Conservation (phyloP, 176 grass and related monocot species). For the Oryza brachyantha region DNA sequence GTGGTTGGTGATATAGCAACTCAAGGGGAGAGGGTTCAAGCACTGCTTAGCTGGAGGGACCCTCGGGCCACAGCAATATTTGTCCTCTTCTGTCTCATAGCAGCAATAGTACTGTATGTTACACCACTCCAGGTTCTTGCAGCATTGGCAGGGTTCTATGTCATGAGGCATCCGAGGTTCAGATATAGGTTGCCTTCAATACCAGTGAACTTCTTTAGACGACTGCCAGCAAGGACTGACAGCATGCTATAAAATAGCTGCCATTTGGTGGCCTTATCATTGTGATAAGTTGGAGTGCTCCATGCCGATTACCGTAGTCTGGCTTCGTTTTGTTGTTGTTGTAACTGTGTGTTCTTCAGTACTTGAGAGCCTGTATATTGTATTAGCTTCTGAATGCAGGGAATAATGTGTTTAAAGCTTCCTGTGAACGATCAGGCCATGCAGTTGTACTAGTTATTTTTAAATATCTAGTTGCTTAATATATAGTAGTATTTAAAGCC, state of each 20-base stretch:
- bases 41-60: slow-evolving; percentile 96
- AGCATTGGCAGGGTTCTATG: slow-evolving; percentile 71
- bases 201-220: slow-evolving; percentile 79
- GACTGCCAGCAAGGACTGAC: slow-evolving; percentile 77
- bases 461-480: background rate
- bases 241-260: slow-evolving; percentile 67
- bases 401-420: slow-evolving; percentile 35
- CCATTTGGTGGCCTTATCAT: slow-evolving; percentile 2
- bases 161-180: slow-evolving; percentile 94
- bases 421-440: slow-evolving; percentile 2
- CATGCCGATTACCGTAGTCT: slow-evolving; percentile 14
- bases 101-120: slow-evolving; percentile 72
- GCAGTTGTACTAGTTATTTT: background rate
- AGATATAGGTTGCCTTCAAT: slow-evolving; percentile 74
- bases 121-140: slow-evolving; percentile 86
- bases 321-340: slow-evolving; percentile 18
- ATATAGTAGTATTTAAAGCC: background rate
- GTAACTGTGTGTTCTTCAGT: slow-evolving; percentile 29
- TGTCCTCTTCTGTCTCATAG: slow-evolving; percentile 78
- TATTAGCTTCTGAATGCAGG: slow-evolving; percentile 20
- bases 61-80: slow-evolving; percentile 84
- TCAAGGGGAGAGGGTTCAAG: slow-evolving; percentile 90
- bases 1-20: slow-evolving; percentile 89
- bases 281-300: slow-evolving; percentile 26
- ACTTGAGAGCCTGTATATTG: slow-evolving; percentile 31